phyloP scores from a whole-genome alignment of 192 early-diverging fungal species.

The Funneliformis mosseae region DNA sequence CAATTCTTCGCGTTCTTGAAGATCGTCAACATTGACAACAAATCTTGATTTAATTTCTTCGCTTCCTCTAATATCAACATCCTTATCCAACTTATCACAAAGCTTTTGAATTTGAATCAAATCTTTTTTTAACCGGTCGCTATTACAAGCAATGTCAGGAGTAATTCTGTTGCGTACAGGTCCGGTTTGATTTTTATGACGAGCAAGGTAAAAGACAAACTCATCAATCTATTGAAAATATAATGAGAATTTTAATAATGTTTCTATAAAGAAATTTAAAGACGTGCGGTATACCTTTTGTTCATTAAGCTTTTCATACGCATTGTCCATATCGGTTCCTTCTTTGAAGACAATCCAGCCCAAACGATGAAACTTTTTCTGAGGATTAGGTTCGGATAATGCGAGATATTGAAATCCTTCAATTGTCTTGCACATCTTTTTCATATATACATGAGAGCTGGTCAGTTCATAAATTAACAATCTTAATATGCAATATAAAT shows the following conservation, averaged over 20 bases:
- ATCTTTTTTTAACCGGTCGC: constrained; percentile 75
- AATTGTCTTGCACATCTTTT: constrained; percentile 48
- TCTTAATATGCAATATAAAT: no score
- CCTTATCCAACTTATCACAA: constrained; percentile 60
- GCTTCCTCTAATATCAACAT: constrained; percentile 35
- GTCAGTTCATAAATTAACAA: no score
- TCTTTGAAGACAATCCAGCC: constrained; percentile 92
- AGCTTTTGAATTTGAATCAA: constrained; percentile 62
- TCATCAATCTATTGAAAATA: constrained; percentile 53
- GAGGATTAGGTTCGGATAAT: constrained; percentile 82
- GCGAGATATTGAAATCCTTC: constrained; percentile 83
- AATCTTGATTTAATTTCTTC: constrained; percentile 22
- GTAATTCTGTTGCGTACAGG: constrained; percentile 59
- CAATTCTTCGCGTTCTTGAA: constrained; percentile 26
- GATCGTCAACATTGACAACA: constrained; percentile 22
- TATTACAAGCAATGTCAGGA: constrained; percentile 70
- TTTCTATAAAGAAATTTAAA: background rate
- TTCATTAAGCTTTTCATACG: constrained; percentile 64
- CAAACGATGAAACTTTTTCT: constrained; percentile 83
- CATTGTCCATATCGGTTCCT: constrained; percentile 79
- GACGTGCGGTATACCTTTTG: constrained; percentile 37
- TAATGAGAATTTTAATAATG: background rate
- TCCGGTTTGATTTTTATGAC: constrained; percentile 49
- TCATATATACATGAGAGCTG: no score
- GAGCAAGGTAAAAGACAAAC: constrained; percentile 56